Evolutionary conservation across 2,329 filamentous ascomycete genomes (phyloP).

Genomic region (Cordyceps fumosorosea): DNA sequence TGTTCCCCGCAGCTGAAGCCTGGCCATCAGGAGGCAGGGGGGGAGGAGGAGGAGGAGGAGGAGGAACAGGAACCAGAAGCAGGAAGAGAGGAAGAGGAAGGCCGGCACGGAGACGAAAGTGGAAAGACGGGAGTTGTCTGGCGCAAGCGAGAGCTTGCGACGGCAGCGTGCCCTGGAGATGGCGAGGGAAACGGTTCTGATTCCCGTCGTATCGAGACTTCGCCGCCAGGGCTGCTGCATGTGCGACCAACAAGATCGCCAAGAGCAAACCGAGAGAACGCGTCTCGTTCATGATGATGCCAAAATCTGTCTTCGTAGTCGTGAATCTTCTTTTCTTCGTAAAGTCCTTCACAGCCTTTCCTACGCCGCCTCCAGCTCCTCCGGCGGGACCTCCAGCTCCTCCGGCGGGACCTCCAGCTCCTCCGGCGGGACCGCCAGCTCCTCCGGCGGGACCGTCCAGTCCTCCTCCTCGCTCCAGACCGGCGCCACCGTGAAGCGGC

Average conservation of each 20-base stretch:
- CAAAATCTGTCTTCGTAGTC: too few species aligned
- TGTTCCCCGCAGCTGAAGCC: slow-evolving; percentile 6
- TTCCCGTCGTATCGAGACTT: too few species aligned
- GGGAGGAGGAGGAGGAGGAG: not conserved
- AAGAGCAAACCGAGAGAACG: too few species aligned
- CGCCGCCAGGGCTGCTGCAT: too few species aligned
- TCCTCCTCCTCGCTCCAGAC: slow-evolving; percentile 52
- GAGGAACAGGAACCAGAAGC: too few species aligned
- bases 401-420: slow-evolving; percentile 27
- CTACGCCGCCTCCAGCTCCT: slow-evolving; percentile 21
- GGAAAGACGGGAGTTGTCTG: not conserved
- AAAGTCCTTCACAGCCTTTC: not conserved
- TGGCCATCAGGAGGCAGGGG: not conserved
- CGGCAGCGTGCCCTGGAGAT: not conserved
- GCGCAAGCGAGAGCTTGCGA: not conserved
- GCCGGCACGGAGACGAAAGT: not conserved
- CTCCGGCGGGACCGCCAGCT: slow-evolving; percentile 21
- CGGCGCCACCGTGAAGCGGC: slow-evolving; percentile 54
- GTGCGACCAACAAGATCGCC: too few species aligned
- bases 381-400: too few species aligned
- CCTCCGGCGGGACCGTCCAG: slow-evolving; percentile 40
- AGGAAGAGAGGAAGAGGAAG: not conserved
- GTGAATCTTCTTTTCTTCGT: too few species aligned
- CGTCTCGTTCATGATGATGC: too few species aligned
- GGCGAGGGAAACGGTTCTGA: too few species aligned